These are phyloP conservation scores for Acrodontium crateriforme DNA, from an alignment of 2,329 filamentous ascomycete species.

Conservation along the genomic window DNA sequence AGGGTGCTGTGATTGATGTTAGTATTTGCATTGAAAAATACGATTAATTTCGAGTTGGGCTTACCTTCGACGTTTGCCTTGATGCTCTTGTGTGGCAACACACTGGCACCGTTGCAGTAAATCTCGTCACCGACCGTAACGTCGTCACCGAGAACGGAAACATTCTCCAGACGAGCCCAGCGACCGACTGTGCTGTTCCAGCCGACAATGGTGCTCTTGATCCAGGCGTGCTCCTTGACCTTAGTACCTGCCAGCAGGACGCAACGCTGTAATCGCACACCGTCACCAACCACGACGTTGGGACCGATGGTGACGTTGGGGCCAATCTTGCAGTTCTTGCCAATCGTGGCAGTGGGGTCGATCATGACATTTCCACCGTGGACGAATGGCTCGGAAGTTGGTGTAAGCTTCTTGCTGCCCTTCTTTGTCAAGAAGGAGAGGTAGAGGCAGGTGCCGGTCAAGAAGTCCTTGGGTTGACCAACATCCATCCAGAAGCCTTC, in stretches of 20 bases:
- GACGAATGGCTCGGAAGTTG: slow-evolving; percentile 59
- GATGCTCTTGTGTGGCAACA: slow-evolving; percentile 96
- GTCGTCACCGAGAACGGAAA: slow-evolving; percentile 94
- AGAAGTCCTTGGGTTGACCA: slow-evolving; percentile 95
- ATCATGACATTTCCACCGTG: slow-evolving; percentile 93
- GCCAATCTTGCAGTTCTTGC: slow-evolving; percentile 95
- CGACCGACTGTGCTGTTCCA: slow-evolving; percentile 95
- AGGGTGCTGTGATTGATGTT: slow-evolving; percentile 3
- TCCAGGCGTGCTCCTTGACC: slow-evolving; percentile 97
- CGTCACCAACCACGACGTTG: slow-evolving; percentile 82
- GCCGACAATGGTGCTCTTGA: slow-evolving; percentile 96
- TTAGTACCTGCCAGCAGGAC: slow-evolving; percentile 81
- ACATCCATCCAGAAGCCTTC: slow-evolving; percentile 99
- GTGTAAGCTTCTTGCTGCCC: slow-evolving; percentile 68
- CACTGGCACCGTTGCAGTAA: slow-evolving; percentile 82
- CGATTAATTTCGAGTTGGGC: slow-evolving; percentile 12
- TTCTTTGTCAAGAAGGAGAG: slow-evolving; percentile 86
- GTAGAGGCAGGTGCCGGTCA: slow-evolving; percentile 91
- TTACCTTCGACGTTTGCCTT: slow-evolving; percentile 87
- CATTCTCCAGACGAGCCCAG: slow-evolving; percentile 95
- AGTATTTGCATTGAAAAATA: not conserved
- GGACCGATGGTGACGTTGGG: slow-evolving; percentile 95
- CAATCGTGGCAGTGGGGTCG: slow-evolving; percentile 86
- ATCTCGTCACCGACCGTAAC: slow-evolving; percentile 97
- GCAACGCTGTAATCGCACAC: slow-evolving; percentile 84